A percentile compares a stretch with the other conserved stretches of the same genome.
phyloP scores from a whole-genome alignment of 1,284 basidiomycete genomes.

The Trichosporon ovoides region DNA sequence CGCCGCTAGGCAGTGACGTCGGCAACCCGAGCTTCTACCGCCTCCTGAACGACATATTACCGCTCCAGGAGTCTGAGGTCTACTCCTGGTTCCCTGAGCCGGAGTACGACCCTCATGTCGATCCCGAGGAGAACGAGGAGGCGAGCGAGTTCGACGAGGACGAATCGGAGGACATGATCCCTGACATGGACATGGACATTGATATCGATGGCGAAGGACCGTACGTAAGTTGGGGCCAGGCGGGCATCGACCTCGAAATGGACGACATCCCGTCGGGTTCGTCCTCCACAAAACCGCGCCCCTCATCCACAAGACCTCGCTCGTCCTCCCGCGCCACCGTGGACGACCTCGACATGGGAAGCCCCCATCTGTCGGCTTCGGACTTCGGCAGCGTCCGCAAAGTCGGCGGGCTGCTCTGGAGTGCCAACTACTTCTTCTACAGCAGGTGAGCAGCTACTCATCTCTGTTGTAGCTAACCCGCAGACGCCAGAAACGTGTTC shows the following conservation, averaged over 20 bases:
- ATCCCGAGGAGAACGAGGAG: slow-evolving; percentile 66
- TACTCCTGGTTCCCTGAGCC: slow-evolving; percentile 92
- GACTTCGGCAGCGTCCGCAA: slow-evolving; percentile 53
- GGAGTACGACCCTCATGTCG: slow-evolving; percentile 89
- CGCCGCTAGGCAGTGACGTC: slow-evolving; percentile 13
- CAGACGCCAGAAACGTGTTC: slow-evolving; percentile 68
- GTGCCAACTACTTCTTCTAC: slow-evolving; percentile 95
- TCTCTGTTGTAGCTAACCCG: neutral
- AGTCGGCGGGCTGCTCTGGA: slow-evolving; percentile 81
- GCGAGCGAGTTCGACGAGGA: slow-evolving; percentile 35
- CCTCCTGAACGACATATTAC: slow-evolving; percentile 84
- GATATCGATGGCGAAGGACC: slow-evolving; percentile 38
- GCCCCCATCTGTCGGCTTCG: slow-evolving; percentile 9
- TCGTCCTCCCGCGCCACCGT: slow-evolving; percentile 8
- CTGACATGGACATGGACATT: slow-evolving; percentile 33
- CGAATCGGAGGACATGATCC: slow-evolving; percentile 34
- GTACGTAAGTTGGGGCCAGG: slow-evolving; percentile 30
- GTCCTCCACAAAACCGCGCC: no score
- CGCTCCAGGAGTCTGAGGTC: slow-evolving; percentile 87
- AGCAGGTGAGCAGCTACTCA: slow-evolving; percentile 60
- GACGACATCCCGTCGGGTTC: slow-evolving; percentile 19
- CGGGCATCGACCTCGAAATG: slow-evolving; percentile 31
- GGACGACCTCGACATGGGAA: slow-evolving; percentile 45
- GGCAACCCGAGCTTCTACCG: slow-evolving; percentile 58
- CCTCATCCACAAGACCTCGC: no score